Base-by-base conservation (phyloP, 352 stramenopile species). In the Pythium pyrilobum region DNA sequence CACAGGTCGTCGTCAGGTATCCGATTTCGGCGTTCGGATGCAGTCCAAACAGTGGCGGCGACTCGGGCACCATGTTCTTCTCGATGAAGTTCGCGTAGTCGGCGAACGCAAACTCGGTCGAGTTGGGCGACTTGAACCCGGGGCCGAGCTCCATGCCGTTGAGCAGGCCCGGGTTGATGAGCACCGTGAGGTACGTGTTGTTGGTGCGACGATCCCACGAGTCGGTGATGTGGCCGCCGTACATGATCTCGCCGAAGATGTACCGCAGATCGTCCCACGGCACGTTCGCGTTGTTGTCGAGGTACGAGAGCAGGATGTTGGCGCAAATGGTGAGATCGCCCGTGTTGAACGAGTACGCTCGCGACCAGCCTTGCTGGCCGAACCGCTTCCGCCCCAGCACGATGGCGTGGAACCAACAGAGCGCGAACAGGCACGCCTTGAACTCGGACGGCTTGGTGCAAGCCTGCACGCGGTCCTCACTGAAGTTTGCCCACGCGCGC, bases 211-310 rank as follows among this genome's bases (percentile, higher is more conserved):
- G 87, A 69, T 98, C 93, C 93, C 93, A 98, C 10, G 92, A 87
- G 55, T 98, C 92, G 11, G 93, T 98, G 54, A 98, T 98, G 60
- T 98, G 92, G 10, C 93, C 93, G 29, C 93, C 93, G 70, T 98
- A 98, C 93, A 98, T 98, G 71, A 98, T 98, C 67, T 98, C 92
- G 27, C 93, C 93, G 62, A 98, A 98, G 38, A 98, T 87, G 62
- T 98, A 98, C 13, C 95, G 85, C 6, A 98, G 59, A 71, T 98
- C 95, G 66, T 98, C 91, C 92, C 92, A 98, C 12, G 92, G 92
- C 42, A 98, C 87, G 39, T 65, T 77, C 7, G 67, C 62, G 55
- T 97, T 97, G 67, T 93, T 94, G 72, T 98, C 89, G 55, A 98
- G 62, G 65, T 98, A 98, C 48, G 81, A 92, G 46, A 89, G 71